Base-by-base conservation (phyloP, 306 rosid genomes). In the Fragaria nilgerrensis region DNA sequence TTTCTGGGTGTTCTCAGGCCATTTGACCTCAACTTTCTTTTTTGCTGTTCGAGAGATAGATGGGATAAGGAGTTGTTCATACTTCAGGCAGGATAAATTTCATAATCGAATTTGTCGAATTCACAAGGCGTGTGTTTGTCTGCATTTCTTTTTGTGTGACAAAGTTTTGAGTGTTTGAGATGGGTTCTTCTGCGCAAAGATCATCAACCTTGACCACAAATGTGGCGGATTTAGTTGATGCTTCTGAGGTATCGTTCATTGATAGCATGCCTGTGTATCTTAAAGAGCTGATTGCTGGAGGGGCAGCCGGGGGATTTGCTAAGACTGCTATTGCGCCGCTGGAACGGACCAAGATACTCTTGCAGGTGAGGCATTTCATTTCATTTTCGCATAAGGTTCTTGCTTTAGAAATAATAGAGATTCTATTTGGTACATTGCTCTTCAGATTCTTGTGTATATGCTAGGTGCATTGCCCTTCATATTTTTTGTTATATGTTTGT, bases 261-360 rank as follows among this genome's bases (percentile, higher is more conserved):
- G 91, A 87, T 84, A 74, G 83, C 44, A 62, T 87, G 74, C 99
- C 99, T 75, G 79, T 95, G 10, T 95, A 92, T 81, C 93, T 79
- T 20, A 92, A 88, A 87, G 99, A 95, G 86, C 78, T 92, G 7
- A 84, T 92, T 48, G 97, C 99, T 20, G 98, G 99, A 23, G 99
- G 98, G 0, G 83, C 88, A 70, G 99, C 99, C 19, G 99, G 99
- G 32, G 98, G 91, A 19, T 90, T 96, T 75, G 79, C 99, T 36
- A 96, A 91, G 85, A 86, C 91, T 34, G 34, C 92, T 9, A 93
- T 95, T 79, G 99, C 99, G 1, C 99, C 99, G n/a, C 84, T 96
- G 22, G 99, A 96, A 81, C 79, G 99, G 44, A 92, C 84, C 80
- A 96, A 96, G 85, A 96, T 96, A 61, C 91, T 96, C 29, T 87